Percentiles rank a stretch among this genome's conserved stretches.
These are phyloP conservation scores for Leishmania tropica DNA, from an alignment of 208 protist genomes.

Conservation along the genomic window DNA sequence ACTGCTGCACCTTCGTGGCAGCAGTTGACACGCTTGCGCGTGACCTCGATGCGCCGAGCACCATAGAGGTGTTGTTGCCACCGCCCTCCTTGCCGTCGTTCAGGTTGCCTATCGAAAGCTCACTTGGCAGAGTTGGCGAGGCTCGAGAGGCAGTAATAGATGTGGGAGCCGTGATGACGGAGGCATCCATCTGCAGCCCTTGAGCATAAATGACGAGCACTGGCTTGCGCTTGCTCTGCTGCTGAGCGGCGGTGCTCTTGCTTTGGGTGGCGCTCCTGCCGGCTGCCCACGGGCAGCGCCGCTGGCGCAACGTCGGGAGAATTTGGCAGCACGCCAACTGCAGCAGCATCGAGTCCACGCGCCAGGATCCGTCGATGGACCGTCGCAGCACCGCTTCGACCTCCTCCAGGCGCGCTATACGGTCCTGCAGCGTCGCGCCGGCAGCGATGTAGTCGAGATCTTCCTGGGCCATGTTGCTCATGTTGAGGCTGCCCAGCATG, in stretches of 20 bases:
- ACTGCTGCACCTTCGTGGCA: slow-evolving; percentile 65
- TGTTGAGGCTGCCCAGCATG: slow-evolving; percentile 1
- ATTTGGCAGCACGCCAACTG: slow-evolving; percentile 56
- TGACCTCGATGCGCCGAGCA: slow-evolving; percentile 15
- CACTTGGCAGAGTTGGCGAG: background rate
- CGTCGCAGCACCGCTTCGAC: slow-evolving; percentile 61
- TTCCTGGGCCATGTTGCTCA: slow-evolving; percentile 29
- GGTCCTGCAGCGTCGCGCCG: slow-evolving; percentile 38
- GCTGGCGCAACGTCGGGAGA: slow-evolving; percentile 73
- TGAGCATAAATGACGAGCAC: slow-evolving; percentile 70
- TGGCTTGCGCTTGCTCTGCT: slow-evolving; percentile 12
- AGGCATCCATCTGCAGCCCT: slow-evolving; percentile 50
- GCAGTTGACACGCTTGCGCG: slow-evolving; percentile 21
- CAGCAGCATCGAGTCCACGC: slow-evolving; percentile 59
- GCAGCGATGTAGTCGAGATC: slow-evolving; percentile 55
- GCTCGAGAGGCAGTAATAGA: background rate
- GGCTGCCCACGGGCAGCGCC: slow-evolving; percentile 30
- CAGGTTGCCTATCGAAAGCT: slow-evolving; percentile 25
- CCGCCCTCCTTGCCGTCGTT: slow-evolving; percentile 9
- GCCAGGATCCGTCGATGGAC: slow-evolving; percentile 65
- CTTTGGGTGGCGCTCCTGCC: background rate
- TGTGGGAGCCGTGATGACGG: slow-evolving; percentile 14
- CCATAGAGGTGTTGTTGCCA: slow-evolving; percentile 10
- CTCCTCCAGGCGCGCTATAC: slow-evolving; percentile 59
- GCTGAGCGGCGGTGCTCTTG: background rate